Percentiles rank a stretch among this genome's conserved stretches.
Conservation (phyloP, 164 flowering plant genomes). For the Nymphaea thermarum region DNA sequence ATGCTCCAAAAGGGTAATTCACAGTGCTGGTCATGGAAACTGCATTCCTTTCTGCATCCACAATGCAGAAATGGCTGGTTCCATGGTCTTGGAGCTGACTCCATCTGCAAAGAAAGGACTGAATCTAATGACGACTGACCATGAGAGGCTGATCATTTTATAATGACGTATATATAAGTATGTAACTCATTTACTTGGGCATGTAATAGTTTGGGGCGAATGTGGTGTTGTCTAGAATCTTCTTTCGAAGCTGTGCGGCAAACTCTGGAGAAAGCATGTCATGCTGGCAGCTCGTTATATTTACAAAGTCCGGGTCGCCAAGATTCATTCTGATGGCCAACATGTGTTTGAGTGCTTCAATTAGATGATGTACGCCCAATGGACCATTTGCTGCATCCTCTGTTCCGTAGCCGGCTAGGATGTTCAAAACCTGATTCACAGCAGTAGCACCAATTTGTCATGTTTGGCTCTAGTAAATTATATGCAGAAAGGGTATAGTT, state of each 20-base stretch:
- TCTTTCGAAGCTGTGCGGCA: conserved; percentile 41
- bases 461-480: not conserved
- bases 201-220: conserved; percentile 69
- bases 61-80: conserved; percentile 88
- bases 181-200: conserved; percentile 29
- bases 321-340: conserved; percentile 76
- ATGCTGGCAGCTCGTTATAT: conserved; percentile 20
- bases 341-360: conserved; percentile 90
- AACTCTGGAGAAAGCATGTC: conserved; percentile 68
- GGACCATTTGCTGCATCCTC: conserved; percentile 40
- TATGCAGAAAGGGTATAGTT: not conserved
- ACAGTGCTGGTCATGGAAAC: conserved; percentile 86
- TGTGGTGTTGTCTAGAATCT: conserved; percentile 77
- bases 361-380: conserved; percentile 67
- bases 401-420: conserved; percentile 51
- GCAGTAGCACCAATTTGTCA: no score
- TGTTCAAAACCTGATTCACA: conserved; percentile 53
- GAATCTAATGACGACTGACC: not conserved
- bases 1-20: conserved; percentile 61
- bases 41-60: conserved; percentile 80
- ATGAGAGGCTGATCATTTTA: not conserved
- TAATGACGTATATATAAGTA: not conserved
- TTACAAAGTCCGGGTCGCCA: conserved; percentile 73
- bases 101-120: conserved; percentile 36
- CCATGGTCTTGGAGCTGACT: conserved; percentile 82